A percentile compares a stretch with the other conserved stretches of the same genome.
Conservation (phyloP, 768 basidiomycete genomes). For the Lentinula edodes region DNA sequence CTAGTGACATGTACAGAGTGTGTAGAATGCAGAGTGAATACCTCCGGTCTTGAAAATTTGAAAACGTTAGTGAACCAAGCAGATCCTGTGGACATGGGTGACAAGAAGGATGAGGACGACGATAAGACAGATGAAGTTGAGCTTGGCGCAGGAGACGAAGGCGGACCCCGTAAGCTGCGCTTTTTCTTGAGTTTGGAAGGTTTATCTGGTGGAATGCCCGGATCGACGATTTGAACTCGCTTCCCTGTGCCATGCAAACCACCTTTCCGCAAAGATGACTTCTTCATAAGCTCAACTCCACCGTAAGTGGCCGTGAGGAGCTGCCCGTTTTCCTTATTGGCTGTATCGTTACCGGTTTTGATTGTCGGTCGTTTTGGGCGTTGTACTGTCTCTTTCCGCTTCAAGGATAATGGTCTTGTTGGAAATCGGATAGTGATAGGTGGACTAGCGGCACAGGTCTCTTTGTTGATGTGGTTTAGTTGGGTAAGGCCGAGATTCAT, state of each 20-base stretch:
- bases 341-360: conserved; percentile 8
- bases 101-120: conserved; percentile 35
- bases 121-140: conserved; percentile 19
- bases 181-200: conserved; percentile 33
- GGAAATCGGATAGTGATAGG: not conserved
- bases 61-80: conserved; percentile 88
- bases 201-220: conserved; percentile 22
- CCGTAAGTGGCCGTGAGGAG: conserved; percentile 9
- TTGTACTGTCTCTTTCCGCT: conserved; percentile 1
- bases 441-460: conserved; percentile 22
- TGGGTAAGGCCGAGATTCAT: not conserved
- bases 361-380: conserved; percentile 18
- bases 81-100: conserved; percentile 39
- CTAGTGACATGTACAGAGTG: conserved; percentile 60
- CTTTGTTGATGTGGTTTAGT: not conserved
- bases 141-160: conserved; percentile 25
- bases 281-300: conserved; percentile 25
- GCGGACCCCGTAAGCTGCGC: conserved; percentile 7
- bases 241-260: conserved; percentile 20
- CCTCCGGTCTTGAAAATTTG: conserved; percentile 65
- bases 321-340: conserved; percentile 57
- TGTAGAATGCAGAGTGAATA: conserved; percentile 51
- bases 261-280: conserved; percentile 39
- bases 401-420: not conserved
- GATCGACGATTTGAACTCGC: conserved; percentile 49